Evolutionary conservation across 345 rosid species (phyloP).

Genomic region (Eutrema yunnanense): DNA sequence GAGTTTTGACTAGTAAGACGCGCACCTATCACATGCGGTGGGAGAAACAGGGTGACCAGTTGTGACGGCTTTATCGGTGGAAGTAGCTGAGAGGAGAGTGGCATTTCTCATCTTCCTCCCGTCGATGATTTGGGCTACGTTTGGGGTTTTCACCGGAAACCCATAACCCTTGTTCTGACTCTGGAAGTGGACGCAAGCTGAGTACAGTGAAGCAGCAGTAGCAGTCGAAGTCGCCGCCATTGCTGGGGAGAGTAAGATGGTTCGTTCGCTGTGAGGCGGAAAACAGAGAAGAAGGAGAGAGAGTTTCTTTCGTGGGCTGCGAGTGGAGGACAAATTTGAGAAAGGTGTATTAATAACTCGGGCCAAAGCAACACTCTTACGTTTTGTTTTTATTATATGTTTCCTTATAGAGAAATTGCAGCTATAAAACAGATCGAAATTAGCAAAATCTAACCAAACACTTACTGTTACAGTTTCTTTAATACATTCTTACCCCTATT

Average conservation of each 20-base stretch:
- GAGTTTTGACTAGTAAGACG: not conserved
- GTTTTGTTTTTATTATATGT: too few relatives aligned
- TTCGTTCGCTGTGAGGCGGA: constrained; percentile 21
- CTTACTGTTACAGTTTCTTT: too few relatives aligned
- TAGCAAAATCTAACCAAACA: too few relatives aligned
- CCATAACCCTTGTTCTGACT: not conserved
- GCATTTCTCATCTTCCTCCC: constrained; percentile 24
- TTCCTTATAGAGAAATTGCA: too few relatives aligned
- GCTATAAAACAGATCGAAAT: too few relatives aligned
- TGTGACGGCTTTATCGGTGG: constrained; percentile 17
- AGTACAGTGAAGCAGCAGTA: constrained; percentile 9
- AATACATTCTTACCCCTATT: too few relatives aligned
- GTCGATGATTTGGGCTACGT: constrained; percentile 13
- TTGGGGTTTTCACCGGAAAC: constrained; percentile 9
- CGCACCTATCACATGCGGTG: constrained; percentile 8
- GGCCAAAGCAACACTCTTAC: too few relatives aligned
- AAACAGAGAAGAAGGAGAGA: constrained; percentile 10
- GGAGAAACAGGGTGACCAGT: constrained; percentile 11
- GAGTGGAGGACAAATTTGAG: not conserved
- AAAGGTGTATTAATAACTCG: not conserved
- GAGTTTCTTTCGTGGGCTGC: constrained; percentile 5
- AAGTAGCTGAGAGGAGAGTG: constrained; percentile 19
- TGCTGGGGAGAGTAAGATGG: constrained; percentile 4
- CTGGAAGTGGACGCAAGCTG: not conserved
- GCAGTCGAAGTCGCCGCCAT: constrained; percentile 26